Percentiles rank a stretch among this genome's conserved stretches.
Evolutionary conservation across 2,329 filamentous ascomycete species (phyloP).

Genomic region (Aspergillus fumigatiaffinis): DNA sequence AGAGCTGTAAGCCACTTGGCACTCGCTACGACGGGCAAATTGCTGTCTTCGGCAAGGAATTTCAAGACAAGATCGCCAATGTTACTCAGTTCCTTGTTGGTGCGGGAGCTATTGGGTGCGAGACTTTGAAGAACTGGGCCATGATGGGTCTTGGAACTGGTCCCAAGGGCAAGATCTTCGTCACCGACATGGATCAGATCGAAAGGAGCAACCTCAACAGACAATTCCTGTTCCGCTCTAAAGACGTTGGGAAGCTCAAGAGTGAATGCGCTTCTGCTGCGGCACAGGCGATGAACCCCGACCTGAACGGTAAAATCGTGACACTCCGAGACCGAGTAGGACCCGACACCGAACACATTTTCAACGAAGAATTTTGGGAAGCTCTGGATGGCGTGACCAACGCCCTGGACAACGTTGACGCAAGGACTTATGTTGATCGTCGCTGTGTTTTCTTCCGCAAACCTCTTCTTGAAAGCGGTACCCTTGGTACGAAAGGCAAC

Average conservation of each 20-base stretch:
- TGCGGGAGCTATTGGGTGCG: constrained; percentile 93
- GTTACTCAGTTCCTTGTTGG: constrained; percentile 91
- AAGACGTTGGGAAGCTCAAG: constrained; percentile 94
- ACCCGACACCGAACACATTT: constrained; percentile 85
- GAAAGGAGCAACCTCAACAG: constrained; percentile 98
- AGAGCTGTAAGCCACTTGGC: constrained; percentile 79
- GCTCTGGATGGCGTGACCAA: constrained; percentile 89
- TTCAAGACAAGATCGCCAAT: constrained; percentile 89
- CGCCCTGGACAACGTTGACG: constrained; percentile 94
- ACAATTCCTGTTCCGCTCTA: constrained; percentile 90
- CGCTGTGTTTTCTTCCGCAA: constrained; percentile 98
- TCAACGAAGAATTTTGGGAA: constrained; percentile 91
- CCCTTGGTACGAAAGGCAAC: constrained; percentile 98
- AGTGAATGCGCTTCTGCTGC: constrained; percentile 87
- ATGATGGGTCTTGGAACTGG: constrained; percentile 95
- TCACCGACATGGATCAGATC: constrained; percentile 98
- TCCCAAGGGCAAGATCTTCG: constrained; percentile 79
- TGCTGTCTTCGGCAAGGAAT: constrained; percentile 89
- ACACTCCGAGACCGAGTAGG: constrained; percentile 87
- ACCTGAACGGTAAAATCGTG: constrained; percentile 79
- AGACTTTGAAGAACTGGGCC: constrained; percentile 99
- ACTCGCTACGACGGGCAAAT: constrained; percentile 96
- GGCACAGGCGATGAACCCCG: constrained; percentile 94
- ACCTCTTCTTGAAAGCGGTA: constrained; percentile 91
- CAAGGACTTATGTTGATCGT: constrained; percentile 91